These are phyloP conservation scores for Balakata baccata DNA, from an alignment of 345 rosid genomes.

Conservation along the genomic window DNA sequence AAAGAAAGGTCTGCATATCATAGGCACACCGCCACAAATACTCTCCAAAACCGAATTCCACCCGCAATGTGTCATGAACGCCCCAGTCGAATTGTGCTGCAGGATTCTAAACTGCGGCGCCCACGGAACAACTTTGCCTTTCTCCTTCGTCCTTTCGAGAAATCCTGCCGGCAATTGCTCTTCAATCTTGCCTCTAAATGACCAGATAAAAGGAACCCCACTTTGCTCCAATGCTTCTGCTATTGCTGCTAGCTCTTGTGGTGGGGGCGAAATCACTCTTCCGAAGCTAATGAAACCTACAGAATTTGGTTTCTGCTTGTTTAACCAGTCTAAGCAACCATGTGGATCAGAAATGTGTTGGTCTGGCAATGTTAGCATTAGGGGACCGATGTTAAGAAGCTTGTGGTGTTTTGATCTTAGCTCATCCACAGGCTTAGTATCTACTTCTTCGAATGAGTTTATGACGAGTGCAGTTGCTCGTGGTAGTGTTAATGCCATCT, in stretches of 20 bases:
- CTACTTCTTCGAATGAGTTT: slow-evolving; percentile 46
- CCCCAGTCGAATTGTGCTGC: slow-evolving; percentile 48
- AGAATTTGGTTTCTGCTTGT: slow-evolving; percentile 40
- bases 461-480: slow-evolving; percentile 37
- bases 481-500: slow-evolving; percentile 39
- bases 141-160: slow-evolving; percentile 33
- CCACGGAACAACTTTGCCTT: slow-evolving; percentile 55
- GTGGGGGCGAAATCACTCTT: slow-evolving; percentile 33
- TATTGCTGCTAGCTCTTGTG: slow-evolving; percentile 39
- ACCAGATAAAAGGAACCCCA: slow-evolving; percentile 58
- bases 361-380: slow-evolving; percentile 17
- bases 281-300: slow-evolving; percentile 68
- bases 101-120: slow-evolving; percentile 53
- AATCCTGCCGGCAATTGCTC: slow-evolving; percentile 40
- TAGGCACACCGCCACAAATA: slow-evolving; percentile 60
- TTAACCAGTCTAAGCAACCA: slow-evolving; percentile 49
- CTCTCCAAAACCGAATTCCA: slow-evolving; percentile 75
- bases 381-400: slow-evolving; percentile 48
- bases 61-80: slow-evolving; percentile 55
- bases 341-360: slow-evolving; percentile 18
- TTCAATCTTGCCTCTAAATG: slow-evolving; percentile 30
- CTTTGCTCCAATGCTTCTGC: slow-evolving; percentile 56
- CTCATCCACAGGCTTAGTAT: slow-evolving; percentile 14
- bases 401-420: slow-evolving; percentile 34
- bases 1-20: slow-evolving; percentile 67